A percentile compares a stretch with the other conserved stretches of the same genome.
Conservation (phyloP, 108 stramenopile genomes). For the Cylindrotheca fusiformis region DNA sequence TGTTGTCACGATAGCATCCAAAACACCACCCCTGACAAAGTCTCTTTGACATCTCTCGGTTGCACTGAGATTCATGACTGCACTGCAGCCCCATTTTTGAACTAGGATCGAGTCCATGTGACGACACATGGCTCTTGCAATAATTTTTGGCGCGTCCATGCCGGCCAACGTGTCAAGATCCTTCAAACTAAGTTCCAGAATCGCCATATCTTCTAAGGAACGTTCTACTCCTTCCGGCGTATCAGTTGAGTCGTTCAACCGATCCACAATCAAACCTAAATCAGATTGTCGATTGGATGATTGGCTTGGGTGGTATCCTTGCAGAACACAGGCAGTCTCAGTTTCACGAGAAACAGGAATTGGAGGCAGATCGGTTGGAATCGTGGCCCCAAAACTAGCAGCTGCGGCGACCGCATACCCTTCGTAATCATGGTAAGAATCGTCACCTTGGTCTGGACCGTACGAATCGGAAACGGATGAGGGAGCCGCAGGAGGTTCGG, state of each 20-base stretch:
- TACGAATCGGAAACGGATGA: not conserved
- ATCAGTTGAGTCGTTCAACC: not conserved
- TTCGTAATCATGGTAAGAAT: not conserved
- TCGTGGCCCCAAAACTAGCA: not conserved
- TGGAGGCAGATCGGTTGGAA: not conserved
- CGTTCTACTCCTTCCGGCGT: not conserved
- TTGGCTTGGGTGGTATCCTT: not conserved
- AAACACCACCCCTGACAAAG: slow-evolving; percentile 45
- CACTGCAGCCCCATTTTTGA: slow-evolving; percentile 54
- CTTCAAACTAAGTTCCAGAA: slow-evolving; percentile 19
- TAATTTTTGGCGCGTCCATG: slow-evolving; percentile 32
- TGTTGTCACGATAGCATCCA: slow-evolving; percentile 40
- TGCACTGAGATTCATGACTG: slow-evolving; percentile 52
- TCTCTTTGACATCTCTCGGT: slow-evolving; percentile 41
- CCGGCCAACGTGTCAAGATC: slow-evolving; percentile 30
- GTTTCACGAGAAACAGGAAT: not conserved
- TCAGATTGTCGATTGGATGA: not conserved
- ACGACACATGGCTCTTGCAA: slow-evolving; percentile 46
- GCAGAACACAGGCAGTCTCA: not conserved
- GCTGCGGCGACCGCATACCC: not conserved
- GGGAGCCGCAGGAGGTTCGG: not conserved
- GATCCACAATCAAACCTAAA: not conserved
- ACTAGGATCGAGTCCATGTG: slow-evolving; percentile 26
- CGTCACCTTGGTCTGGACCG: not conserved
- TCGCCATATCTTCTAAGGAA: slow-evolving; percentile 26